Percentiles rank a stretch among this genome's conserved stretches.
Evolutionary conservation across 2,329 filamentous ascomycete genomes (phyloP).

Genomic region (Pyrenophora seminiperda): DNA sequence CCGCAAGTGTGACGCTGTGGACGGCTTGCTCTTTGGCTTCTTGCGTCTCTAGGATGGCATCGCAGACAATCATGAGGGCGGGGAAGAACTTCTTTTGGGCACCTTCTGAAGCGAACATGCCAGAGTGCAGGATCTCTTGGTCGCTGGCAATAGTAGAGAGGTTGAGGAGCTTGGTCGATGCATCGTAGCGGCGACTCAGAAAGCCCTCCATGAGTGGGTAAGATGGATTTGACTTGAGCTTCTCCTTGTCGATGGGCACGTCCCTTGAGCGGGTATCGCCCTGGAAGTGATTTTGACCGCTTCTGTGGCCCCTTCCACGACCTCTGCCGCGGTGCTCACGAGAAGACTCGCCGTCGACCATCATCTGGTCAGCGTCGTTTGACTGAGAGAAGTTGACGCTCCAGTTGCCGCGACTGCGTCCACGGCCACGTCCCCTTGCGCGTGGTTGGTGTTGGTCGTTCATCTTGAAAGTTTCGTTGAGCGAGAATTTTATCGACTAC

Average conservation of each 20-base stretch:
- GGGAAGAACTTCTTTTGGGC: slow-evolving; percentile 87
- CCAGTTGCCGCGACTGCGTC: slow-evolving; percentile 16
- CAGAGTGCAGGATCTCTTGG: slow-evolving; percentile 70
- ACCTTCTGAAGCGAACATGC: slow-evolving; percentile 73
- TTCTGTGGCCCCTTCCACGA: slow-evolving; percentile 21
- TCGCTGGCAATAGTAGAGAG: slow-evolving; percentile 80
- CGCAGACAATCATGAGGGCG: slow-evolving; percentile 85
- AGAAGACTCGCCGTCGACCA: slow-evolving; percentile 19
- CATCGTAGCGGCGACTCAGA: slow-evolving; percentile 74
- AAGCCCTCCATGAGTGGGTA: slow-evolving; percentile 72
- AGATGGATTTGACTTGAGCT: slow-evolving; percentile 23
- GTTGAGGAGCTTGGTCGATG: slow-evolving; percentile 74
- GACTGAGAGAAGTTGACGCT: slow-evolving; percentile 6
- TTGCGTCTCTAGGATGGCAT: slow-evolving; percentile 73
- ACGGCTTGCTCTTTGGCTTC: slow-evolving; percentile 78
- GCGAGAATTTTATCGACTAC: background rate
- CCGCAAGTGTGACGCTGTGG: slow-evolving; percentile 78
- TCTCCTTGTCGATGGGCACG: slow-evolving; percentile 63
- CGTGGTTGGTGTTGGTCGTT: slow-evolving; percentile 16
- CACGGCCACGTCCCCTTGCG: slow-evolving; percentile 29
- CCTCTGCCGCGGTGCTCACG: slow-evolving; percentile 23
- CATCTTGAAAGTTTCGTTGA: background rate
- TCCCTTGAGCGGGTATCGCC: slow-evolving; percentile 64
- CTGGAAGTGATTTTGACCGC: slow-evolving; percentile 19
- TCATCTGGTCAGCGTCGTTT: slow-evolving; percentile 20